Percentiles rank a stretch among this genome's conserved stretches.
These are phyloP conservation scores for Salix viminalis DNA, from an alignment of 345 rosid species.

Conservation along the genomic window DNA sequence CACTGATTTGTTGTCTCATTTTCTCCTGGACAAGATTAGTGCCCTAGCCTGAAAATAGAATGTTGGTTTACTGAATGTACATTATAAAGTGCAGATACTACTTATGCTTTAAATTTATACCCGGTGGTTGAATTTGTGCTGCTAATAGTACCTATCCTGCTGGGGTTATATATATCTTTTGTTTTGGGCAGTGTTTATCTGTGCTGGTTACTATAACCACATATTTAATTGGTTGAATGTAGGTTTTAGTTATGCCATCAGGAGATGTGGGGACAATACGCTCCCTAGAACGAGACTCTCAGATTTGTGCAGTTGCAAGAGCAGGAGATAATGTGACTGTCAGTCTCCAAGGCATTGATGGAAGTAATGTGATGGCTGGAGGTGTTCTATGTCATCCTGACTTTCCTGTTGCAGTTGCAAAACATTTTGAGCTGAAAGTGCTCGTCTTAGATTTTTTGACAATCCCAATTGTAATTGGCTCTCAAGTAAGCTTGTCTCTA, in stretches of 20 bases:
- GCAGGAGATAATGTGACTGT: conserved; percentile 82
- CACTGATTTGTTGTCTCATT: not conserved
- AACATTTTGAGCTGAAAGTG: conserved; percentile 70
- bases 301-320: conserved; percentile 64
- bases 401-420: conserved; percentile 65
- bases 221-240: not conserved
- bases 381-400: conserved; percentile 91
- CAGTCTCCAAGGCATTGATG: conserved; percentile 70
- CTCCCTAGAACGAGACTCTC: conserved; percentile 70
- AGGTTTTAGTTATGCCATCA: conserved; percentile 88
- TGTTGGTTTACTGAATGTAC: not conserved
- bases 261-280: conserved; percentile 72
- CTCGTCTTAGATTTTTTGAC: conserved; percentile 66
- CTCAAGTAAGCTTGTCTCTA: conserved; percentile 50
- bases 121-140: not conserved
- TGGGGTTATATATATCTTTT: not conserved
- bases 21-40: not conserved
- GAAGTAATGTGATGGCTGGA: conserved; percentile 63
- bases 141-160: not conserved
- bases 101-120: not conserved
- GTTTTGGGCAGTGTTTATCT: not conserved
- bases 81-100: not conserved
- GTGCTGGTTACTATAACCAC: not conserved
- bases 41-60: not conserved
- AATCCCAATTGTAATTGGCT: conserved; percentile 71